Evolutionary conservation across 192 early-diverging fungal species (phyloP).

Genomic region (Thamnidium elegans): DNA sequence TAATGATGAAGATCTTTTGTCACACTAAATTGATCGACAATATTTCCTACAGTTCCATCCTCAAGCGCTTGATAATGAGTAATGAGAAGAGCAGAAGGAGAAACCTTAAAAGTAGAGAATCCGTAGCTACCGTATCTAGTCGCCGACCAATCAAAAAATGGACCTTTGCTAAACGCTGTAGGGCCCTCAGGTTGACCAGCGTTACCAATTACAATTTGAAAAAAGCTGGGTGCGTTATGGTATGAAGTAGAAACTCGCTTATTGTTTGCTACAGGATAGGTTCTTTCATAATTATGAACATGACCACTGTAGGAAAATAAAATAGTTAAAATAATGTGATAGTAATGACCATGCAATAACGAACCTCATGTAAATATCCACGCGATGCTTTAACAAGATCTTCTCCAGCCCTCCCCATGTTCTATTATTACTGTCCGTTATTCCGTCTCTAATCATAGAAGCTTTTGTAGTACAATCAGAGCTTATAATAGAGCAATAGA

Average conservation of each 20-base stretch:
- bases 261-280: conserved; percentile 28
- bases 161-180: conserved; percentile 10
- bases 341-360: background rate
- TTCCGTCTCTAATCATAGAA: conserved; percentile 11
- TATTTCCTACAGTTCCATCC: conserved; percentile 24
- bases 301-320: conserved; percentile 24
- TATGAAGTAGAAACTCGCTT: conserved; percentile 12
- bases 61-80: conserved; percentile 16
- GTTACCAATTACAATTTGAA: conserved; percentile 31
- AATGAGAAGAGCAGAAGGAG: conserved; percentile 11
- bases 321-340: background rate
- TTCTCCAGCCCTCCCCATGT: conserved; percentile 14
- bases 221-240: conserved; percentile 30
- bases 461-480: conserved; percentile 21
- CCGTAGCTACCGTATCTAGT: conserved; percentile 25
- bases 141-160: conserved; percentile 28
- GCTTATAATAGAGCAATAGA: conserved; percentile 22
- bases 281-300: conserved; percentile 36
- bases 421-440: background rate
- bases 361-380: conserved; percentile 25
- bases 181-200: conserved; percentile 21
- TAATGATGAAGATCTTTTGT: conserved; percentile 21
- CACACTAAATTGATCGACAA: conserved; percentile 23
- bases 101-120: conserved; percentile 21
- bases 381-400: conserved; percentile 21